These are phyloP conservation scores for Athelia sp. DNA, from an alignment of 1,284 basidiomycete species.

Conservation along the genomic window DNA sequence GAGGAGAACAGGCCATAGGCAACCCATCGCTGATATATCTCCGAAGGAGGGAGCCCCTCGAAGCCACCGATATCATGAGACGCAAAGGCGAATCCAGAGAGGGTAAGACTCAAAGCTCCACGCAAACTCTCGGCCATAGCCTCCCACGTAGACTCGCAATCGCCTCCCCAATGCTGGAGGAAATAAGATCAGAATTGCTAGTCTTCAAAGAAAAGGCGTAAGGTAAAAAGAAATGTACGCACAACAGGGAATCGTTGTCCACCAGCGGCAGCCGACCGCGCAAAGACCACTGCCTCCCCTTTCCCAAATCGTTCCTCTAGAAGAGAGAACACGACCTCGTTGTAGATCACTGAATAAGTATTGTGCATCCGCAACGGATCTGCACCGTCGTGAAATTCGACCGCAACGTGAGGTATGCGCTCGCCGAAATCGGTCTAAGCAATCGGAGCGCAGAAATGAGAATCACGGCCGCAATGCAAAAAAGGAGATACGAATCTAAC, in stretches of 20 bases:
- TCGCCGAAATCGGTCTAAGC: slow-evolving; percentile 67
- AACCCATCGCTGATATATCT: slow-evolving; percentile 75
- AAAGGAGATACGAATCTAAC: slow-evolving; percentile 1
- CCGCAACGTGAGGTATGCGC: slow-evolving; percentile 24
- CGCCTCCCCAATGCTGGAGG: slow-evolving; percentile 63
- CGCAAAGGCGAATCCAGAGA: slow-evolving; percentile 67
- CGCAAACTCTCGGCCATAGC: slow-evolving; percentile 74
- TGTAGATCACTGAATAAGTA: slow-evolving; percentile 50
- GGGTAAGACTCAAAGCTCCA: slow-evolving; percentile 60
- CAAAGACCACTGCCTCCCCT: slow-evolving; percentile 52
- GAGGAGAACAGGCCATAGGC: slow-evolving; percentile 68
- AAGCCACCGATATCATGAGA: slow-evolving; percentile 78
- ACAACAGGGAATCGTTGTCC: slow-evolving; percentile 44
- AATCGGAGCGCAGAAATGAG: too few species aligned
- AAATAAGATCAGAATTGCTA: too few species aligned
- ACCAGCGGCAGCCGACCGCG: slow-evolving; percentile 50
- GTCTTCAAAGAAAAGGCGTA: too few species aligned
- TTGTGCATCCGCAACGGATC: slow-evolving; percentile 50
- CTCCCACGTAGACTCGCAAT: slow-evolving; percentile 74
- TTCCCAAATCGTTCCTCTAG: slow-evolving; percentile 44
- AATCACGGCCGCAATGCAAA: too few species aligned
- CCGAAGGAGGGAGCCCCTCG: slow-evolving; percentile 66
- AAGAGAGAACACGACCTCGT: slow-evolving; percentile 49
- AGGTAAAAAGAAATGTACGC: slow-evolving; percentile 12
- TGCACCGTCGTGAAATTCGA: slow-evolving; percentile 47